Conservation (phyloP, 352 stramenopile genomes). For the Globisporangium splendens region DNA sequence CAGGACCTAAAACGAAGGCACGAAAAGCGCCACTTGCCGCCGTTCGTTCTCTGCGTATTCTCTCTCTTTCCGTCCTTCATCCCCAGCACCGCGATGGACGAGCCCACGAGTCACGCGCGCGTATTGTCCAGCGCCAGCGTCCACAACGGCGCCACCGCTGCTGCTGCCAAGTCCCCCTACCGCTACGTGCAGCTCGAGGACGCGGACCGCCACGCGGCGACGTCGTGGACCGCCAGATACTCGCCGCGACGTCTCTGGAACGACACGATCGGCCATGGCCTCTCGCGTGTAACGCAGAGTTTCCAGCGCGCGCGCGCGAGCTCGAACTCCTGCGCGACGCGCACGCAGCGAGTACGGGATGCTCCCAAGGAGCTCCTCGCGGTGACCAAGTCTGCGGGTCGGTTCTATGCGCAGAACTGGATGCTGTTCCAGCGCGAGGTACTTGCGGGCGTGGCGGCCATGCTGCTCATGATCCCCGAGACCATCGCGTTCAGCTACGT, state of each 20-base stretch:
- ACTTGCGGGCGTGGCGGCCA: constrained; percentile 86
- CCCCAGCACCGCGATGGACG: neutral
- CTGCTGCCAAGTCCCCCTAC: neutral
- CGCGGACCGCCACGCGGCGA: neutral
- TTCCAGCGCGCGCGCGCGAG: constrained; percentile 1
- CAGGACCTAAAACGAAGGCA: no score
- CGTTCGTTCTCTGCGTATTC: no score
- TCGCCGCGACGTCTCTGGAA: constrained; percentile 6
- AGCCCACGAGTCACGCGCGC: neutral
- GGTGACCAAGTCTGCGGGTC: constrained; percentile 23
- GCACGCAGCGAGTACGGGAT: constrained; percentile 3
- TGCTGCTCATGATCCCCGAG: constrained; percentile 92
- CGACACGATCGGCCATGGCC: constrained; percentile 14
- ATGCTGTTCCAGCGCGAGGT: constrained; percentile 67
- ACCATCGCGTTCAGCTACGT: constrained; percentile 93
- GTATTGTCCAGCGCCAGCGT: neutral
- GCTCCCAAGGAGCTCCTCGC: constrained; percentile 19
- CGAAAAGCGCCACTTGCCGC: no score
- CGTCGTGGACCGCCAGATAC: neutral
- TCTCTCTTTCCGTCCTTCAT: no score
- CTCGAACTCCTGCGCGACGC: neutral
- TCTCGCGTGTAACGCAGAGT: neutral
- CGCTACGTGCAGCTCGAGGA: constrained; percentile 10
- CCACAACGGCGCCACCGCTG: neutral
- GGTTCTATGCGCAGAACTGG: constrained; percentile 56